Evolutionary conservation across 495 filamentous ascomycete genomes (phyloP), one percentile per base, ranked within the genome.

Genomic region (Hypoxylon perforatum): DNA sequence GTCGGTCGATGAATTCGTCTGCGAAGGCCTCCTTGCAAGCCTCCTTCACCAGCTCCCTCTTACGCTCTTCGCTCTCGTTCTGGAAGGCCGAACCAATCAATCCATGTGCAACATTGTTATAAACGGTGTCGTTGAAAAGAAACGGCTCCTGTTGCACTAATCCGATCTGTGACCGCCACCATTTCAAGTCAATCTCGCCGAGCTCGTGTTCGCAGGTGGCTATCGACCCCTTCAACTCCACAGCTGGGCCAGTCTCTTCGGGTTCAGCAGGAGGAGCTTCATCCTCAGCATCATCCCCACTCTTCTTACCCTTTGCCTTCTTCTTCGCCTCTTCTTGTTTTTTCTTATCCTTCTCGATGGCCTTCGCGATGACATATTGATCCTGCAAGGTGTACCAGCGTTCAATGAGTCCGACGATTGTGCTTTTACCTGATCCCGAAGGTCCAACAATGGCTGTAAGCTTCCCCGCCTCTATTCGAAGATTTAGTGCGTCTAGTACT

Each of bases 401-500:
- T 72, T 97, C 93, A 38, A 98, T 86, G 7, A 99, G 80, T 0
- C 92, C 94, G 22, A 97, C 90, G 15, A 97, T 91, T 0, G 94
- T 97, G 65, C 90, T 93, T 78, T 99, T 99, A 35, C 94, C 90
- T 41, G 91, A 92, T 14, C 90, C 90, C 15, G 91, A 92, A 10
- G 93, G 87, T 8, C 94, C 91, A 39, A 96, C 92, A 48, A 98
- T 84, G n/a, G 94, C 92, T 22, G 92, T 92, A 38, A 92, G 90
- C 73, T 93, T 91, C 12, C 93, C 93, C 6, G 93, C 88, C 35
- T 86, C 84, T 44, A 92, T 85, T 8, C 60, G 73, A 6, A 91
- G 74, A 45, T 80, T 82, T 30, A 91, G 75, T 14, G 84, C 75
- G 61, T 83, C 80, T 11, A 87, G 70, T 3, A 91, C 85, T 47